These are phyloP conservation scores for Jacaranda copaia DNA, from an alignment of 257 asterid species.

Conservation along the genomic window DNA sequence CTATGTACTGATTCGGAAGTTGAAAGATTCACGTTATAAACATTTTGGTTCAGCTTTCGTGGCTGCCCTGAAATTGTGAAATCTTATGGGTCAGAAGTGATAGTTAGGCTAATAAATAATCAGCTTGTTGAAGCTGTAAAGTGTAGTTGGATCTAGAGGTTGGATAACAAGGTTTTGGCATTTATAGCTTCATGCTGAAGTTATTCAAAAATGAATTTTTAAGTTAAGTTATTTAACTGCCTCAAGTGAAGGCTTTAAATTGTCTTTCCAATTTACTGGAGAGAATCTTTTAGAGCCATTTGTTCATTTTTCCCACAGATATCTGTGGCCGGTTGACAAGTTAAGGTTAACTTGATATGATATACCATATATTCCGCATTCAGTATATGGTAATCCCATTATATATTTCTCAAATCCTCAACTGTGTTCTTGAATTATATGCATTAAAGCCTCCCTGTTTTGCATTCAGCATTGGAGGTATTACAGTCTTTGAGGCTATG, in stretches of 20 bases:
- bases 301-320: not conserved
- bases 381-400: not conserved
- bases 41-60: slow-evolving; percentile 3
- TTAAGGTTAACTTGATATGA: not conserved
- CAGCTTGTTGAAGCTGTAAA: not conserved
- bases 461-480: not conserved
- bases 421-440: slow-evolving; percentile 16
- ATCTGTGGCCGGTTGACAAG: slow-evolving; percentile 12
- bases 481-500: not conserved
- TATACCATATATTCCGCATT: not conserved
- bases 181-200: not conserved
- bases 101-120: not conserved
- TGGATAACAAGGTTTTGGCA: not conserved
- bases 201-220: no score
- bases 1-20: not conserved
- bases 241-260: no score
- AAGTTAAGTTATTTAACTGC: no score
- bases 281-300: no score
- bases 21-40: not conserved
- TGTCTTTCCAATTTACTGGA: no score
- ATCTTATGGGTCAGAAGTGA: not conserved
- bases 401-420: not conserved
- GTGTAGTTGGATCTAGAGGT: not conserved
- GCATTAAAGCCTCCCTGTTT: not conserved
- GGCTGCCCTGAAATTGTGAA: not conserved